These are phyloP conservation scores for Naganishia antarctica DNA, from an alignment of 768 basidiomycete species.

Conservation along the genomic window DNA sequence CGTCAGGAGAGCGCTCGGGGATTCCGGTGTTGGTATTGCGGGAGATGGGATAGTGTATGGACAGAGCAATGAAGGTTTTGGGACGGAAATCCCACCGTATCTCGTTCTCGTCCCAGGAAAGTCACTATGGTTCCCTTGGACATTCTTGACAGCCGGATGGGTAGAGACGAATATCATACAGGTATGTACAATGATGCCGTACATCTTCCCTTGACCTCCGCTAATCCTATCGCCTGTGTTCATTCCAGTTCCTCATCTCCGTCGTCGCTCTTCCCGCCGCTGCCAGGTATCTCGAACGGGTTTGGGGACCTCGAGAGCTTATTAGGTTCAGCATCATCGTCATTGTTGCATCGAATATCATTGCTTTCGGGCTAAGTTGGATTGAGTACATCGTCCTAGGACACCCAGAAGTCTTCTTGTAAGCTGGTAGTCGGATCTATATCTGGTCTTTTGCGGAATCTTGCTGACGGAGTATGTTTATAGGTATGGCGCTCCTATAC, in stretches of 20 bases:
- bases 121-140: conserved; percentile 77
- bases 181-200: conserved; percentile 56
- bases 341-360: conserved; percentile 75
- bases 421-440: conserved; percentile 44
- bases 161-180: conserved; percentile 79
- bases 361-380: conserved; percentile 83
- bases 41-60: neutral
- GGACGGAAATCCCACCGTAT: conserved; percentile 2
- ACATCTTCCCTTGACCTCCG: neutral
- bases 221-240: neutral
- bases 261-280: conserved; percentile 73
- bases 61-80: neutral
- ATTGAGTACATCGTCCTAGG: conserved; percentile 63
- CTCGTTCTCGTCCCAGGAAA: conserved; percentile 75
- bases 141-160: conserved; percentile 77
- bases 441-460: conserved; percentile 24
- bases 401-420: conserved; percentile 73
- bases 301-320: conserved; percentile 86
- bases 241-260: conserved; percentile 65
- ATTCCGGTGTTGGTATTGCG: neutral
- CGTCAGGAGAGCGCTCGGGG: neutral
- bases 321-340: conserved; percentile 77
- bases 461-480: neutral
- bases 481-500: conserved; percentile 67
- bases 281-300: conserved; percentile 81